Evolutionary conservation across 2,329 filamentous ascomycete species (phyloP), one percentile per base, ranked within the genome.

Genomic region (Botrytis elliptica): DNA sequence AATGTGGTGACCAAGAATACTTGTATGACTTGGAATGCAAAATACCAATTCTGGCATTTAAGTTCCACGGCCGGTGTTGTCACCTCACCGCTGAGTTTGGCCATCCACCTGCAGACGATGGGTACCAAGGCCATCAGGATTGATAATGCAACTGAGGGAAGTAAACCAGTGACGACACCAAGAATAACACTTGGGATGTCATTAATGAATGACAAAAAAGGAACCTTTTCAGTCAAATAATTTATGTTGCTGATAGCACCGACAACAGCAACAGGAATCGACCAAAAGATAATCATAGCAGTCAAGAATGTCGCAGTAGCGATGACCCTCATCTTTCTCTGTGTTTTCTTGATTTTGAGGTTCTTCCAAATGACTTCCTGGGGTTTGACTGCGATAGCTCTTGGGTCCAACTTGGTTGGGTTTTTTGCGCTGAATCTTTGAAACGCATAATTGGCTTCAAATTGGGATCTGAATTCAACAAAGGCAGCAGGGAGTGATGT

Each of bases 1-100:
- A 98, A 79, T 0, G 95, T 97, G 0, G 93, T 91, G 67, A 98
- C 89, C 73, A 98, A 84, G 84, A 98, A 98, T 55, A 97, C 93
- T 81, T 98, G 95, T 49, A 97, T 87, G 59, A 98, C 90, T 82
- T 96, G 93, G 84, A 97, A 97, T 55, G 88, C 90, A 80, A 97
- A 98, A 85, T 97, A 98, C 80, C 90, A 93, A 79, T 94, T 95
- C 80, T 98, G 94, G 0, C 93, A 93, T 72, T 93, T 94, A 14
- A 98, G 85, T 82, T 99, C 96, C 25, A 97, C 90, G 16, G 91
- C 88, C 1, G 93, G 91, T 9, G 89, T 83, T 1, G 93, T 96
- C 0, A 94, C 93, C 75, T 92, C 92, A 74, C 95, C 95, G 62
- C 92, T 88, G 38, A 93, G 82, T 81, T 90, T 95, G 74, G 94